Evolutionary conservation across 2,329 filamentous ascomycete genomes (phyloP).

Genomic region (Chalaropsis thielavioides): DNA sequence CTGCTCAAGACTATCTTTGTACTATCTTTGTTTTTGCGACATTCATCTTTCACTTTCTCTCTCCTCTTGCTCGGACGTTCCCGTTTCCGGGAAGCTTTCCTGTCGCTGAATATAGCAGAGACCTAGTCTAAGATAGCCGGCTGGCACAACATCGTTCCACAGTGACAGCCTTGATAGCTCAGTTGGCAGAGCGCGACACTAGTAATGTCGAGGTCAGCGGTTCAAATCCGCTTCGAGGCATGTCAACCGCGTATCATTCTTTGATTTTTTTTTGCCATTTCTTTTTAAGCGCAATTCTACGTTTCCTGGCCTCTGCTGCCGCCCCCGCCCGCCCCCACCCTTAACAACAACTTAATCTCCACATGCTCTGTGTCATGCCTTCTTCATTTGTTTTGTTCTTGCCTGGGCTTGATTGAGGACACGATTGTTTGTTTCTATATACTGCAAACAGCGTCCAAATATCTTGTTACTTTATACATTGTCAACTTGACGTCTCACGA

Average conservation of each 20-base stretch:
- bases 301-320: neutral
- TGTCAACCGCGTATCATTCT: neutral
- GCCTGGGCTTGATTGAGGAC: neutral
- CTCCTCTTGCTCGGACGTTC: too few species aligned
- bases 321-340: neutral
- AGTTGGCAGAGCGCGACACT: slow-evolving; percentile 16
- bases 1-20: too few species aligned
- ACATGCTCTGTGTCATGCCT: neutral
- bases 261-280: neutral
- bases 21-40: too few species aligned
- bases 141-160: neutral
- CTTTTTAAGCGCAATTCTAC: neutral
- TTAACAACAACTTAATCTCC: neutral
- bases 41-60: too few species aligned
- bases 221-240: slow-evolving; percentile 14
- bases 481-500: neutral
- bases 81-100: too few species aligned
- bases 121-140: neutral
- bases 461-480: neutral
- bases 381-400: neutral
- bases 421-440: neutral
- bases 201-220: slow-evolving; percentile 16
- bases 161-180: slow-evolving; percentile 2
- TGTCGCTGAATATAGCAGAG: too few species aligned
- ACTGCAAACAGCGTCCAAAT: neutral